Conservation (phyloP, 495 filamentous ascomycete species). For the Lepraria neglecta region DNA sequence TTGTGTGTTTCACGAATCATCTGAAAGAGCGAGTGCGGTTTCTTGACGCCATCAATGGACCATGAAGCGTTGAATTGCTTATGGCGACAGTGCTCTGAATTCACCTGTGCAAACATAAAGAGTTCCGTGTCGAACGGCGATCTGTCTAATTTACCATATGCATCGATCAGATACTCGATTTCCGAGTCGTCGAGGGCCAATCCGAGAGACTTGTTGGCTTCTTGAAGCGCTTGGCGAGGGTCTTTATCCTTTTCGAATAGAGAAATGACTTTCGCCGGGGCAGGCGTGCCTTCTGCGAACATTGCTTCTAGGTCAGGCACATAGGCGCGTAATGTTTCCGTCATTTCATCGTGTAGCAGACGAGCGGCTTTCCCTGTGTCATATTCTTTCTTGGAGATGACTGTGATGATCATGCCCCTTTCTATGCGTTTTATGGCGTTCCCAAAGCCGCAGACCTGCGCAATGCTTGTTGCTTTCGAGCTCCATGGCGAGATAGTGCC, state of each 20-base stretch:
- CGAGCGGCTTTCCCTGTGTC: slow-evolving; percentile 47
- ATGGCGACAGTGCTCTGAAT: slow-evolving; percentile 56
- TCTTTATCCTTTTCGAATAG: slow-evolving; percentile 55
- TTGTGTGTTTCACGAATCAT: slow-evolving; percentile 96
- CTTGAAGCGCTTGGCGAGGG: slow-evolving; percentile 65
- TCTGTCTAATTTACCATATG: slow-evolving; percentile 59
- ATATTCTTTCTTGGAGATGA: slow-evolving; percentile 52
- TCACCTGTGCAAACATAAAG: slow-evolving; percentile 99
- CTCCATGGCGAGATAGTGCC: slow-evolving; percentile 95
- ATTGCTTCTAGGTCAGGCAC: slow-evolving; percentile 64
- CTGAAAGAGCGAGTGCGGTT: slow-evolving; percentile 72
- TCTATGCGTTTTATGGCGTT: slow-evolving; percentile 75
- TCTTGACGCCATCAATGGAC: slow-evolving; percentile 86
- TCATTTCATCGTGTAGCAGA: slow-evolving; percentile 87
- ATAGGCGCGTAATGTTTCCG: slow-evolving; percentile 60
- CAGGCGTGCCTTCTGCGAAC: slow-evolving; percentile 70
- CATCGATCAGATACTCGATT: slow-evolving; percentile 90
- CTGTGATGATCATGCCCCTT: slow-evolving; percentile 65
- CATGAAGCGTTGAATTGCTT: slow-evolving; percentile 94
- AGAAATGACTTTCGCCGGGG: slow-evolving; percentile 59
- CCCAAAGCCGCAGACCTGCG: slow-evolving; percentile 80
- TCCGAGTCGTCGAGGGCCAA: slow-evolving; percentile 82
- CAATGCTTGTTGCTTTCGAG: slow-evolving; percentile 89
- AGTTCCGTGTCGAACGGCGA: slow-evolving; percentile 87
- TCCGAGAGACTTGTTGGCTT: slow-evolving; percentile 75